Evolutionary conservation across 2,329 filamentous ascomycete species (phyloP).

Genomic region (Scopulariopsis brevicaulis): DNA sequence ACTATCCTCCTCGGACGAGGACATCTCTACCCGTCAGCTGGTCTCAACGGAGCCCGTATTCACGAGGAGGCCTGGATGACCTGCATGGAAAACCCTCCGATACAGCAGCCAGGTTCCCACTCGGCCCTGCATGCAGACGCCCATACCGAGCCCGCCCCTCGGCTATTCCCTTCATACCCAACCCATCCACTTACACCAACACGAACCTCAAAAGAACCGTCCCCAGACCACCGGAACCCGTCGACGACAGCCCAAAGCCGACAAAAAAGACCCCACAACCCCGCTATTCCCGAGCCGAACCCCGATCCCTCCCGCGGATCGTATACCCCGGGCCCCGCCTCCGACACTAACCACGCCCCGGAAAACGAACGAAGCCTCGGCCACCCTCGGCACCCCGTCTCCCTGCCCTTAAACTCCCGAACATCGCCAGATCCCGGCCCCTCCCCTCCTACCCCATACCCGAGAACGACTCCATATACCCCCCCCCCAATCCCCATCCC

Average conservation of each 20-base stretch:
- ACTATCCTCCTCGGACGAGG: no score
- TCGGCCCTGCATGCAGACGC: no score
- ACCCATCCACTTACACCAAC: neutral
- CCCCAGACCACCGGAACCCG: neutral
- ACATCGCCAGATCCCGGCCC: slow-evolving; percentile 1
- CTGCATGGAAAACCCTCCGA: no score
- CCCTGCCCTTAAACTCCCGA: slow-evolving; percentile 1
- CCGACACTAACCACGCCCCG: neutral
- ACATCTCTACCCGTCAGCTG: no score
- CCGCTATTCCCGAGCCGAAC: neutral
- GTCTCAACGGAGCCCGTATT: no score
- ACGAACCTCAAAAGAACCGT: neutral
- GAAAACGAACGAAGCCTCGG: neutral
- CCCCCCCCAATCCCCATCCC: neutral
- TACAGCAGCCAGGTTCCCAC: no score
- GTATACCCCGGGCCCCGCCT: neutral
- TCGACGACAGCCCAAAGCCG: neutral
- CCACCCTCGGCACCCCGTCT: neutral
- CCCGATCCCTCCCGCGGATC: neutral
- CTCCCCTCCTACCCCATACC: neutral
- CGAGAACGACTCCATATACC: neutral
- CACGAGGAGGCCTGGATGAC: no score
- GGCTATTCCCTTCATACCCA: neutral
- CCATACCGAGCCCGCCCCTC: no score
- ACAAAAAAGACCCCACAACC: neutral